These are phyloP conservation scores for Acacia confusa DNA, from an alignment of 306 rosid species.

Conservation along the genomic window DNA sequence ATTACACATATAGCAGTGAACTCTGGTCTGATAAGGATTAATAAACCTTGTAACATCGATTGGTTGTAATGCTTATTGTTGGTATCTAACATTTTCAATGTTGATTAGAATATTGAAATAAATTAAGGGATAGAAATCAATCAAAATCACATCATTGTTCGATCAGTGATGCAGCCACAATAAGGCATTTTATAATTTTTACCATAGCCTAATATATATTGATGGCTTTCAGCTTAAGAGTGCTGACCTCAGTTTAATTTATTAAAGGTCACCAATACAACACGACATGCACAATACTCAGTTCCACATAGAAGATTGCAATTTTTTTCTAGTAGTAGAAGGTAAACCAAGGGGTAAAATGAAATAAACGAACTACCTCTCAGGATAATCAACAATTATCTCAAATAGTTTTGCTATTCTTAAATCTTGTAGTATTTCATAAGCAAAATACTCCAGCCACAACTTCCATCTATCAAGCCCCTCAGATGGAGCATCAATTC, in stretches of 20 bases:
- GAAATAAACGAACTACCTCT: slow-evolving; percentile 56
- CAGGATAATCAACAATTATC: slow-evolving; percentile 97
- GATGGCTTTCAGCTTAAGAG: slow-evolving; percentile 1
- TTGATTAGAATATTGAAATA: slow-evolving; percentile 18
- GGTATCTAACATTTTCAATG: slow-evolving; percentile 13
- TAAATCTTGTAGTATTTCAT: slow-evolving; percentile 92
- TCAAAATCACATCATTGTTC: slow-evolving; percentile 9
- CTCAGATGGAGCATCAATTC: slow-evolving; percentile 79
- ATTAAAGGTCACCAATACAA: neutral
- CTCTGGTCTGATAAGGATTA: slow-evolving; percentile 8
- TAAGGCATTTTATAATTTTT: neutral
- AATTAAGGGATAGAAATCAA: neutral
- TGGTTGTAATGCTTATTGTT: slow-evolving; percentile 1
- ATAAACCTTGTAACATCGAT: slow-evolving; percentile 4
- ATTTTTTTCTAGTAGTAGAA: slow-evolving; percentile 1
- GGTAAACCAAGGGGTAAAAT: slow-evolving; percentile 4
- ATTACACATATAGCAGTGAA: slow-evolving; percentile 27
- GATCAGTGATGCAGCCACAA: slow-evolving; percentile 12
- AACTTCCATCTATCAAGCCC: slow-evolving; percentile 93
- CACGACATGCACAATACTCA: neutral
- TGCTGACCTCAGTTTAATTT: slow-evolving; percentile 17
- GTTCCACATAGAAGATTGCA: neutral
- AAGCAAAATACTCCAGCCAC: slow-evolving; percentile 94
- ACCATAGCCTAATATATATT: slow-evolving; percentile 14
- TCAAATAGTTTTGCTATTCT: slow-evolving; percentile 92